A percentile compares a stretch with the other conserved stretches of the same genome.
Conservation (phyloP, 345 rosid genomes). For the Hypericum perforatum region DNA sequence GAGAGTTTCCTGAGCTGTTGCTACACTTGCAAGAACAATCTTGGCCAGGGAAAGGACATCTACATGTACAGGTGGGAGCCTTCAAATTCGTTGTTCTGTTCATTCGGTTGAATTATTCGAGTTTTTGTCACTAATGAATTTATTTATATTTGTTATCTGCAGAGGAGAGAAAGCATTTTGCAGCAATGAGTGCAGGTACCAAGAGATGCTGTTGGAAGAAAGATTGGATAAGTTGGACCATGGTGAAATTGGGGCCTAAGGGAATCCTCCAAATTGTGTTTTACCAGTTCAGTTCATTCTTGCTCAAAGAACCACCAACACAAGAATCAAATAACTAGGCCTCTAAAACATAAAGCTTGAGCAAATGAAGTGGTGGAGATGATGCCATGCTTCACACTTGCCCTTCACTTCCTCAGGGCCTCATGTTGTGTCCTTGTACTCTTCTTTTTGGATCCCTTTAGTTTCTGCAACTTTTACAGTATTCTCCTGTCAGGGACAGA, state of each 20-base stretch:
- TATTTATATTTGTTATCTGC: conserved; percentile 5
- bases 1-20: conserved; percentile 71
- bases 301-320: too few species aligned
- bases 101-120: conserved; percentile 7
- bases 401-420: too few species aligned
- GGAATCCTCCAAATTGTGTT: too few species aligned
- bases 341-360: too few species aligned
- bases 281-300: too few species aligned
- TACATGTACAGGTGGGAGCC: conserved; percentile 90
- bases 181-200: conserved; percentile 71
- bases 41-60: conserved; percentile 73
- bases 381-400: too few species aligned
- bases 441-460: too few species aligned
- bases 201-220: conserved; percentile 60
- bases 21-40: conserved; percentile 62
- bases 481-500: too few species aligned
- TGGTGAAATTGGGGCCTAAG: not conserved
- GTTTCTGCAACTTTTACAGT: too few species aligned
- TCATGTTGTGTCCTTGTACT: too few species aligned
- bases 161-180: conserved; percentile 94
- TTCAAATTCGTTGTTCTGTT: conserved; percentile 3
- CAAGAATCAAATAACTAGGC: too few species aligned
- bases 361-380: too few species aligned
- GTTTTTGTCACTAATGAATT: not conserved
- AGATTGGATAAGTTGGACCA: conserved; percentile 11